Evolutionary conservation across 2,329 filamentous ascomycete species (phyloP).

Genomic region (Talaromyces sp.): DNA sequence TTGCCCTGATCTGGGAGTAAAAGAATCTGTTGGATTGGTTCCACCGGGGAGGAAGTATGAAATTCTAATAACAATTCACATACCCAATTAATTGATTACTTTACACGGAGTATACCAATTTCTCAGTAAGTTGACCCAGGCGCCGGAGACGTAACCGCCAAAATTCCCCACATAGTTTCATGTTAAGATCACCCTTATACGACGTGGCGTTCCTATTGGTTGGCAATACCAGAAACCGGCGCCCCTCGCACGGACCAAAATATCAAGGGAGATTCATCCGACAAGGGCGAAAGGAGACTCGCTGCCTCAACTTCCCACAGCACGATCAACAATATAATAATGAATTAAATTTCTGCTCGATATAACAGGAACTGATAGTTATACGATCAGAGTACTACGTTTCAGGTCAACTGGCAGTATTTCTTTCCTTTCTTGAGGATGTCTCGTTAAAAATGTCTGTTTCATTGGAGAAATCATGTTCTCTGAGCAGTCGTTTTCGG

Average conservation of each 20-base stretch:
- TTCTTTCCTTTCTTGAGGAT: neutral
- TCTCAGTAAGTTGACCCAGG: too few species aligned
- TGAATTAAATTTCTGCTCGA: neutral
- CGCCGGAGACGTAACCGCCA: too few species aligned
- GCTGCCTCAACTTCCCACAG: neutral
- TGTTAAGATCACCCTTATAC: too few species aligned
- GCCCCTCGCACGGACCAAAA: neutral
- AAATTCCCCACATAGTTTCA: too few species aligned
- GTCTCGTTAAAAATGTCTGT: neutral
- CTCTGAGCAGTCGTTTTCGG: neutral
- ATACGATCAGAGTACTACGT: neutral
- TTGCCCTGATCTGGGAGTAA: too few species aligned
- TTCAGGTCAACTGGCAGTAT: neutral
- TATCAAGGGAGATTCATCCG: neutral
- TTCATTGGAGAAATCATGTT: neutral
- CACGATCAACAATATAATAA: neutral
- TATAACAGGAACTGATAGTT: neutral
- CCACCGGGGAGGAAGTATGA: too few species aligned
- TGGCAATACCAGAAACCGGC: too few species aligned
- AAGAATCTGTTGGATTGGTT: too few species aligned
- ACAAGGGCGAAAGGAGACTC: neutral
- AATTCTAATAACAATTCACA: too few species aligned
- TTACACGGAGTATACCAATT: too few species aligned
- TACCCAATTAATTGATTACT: too few species aligned
- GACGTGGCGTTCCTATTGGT: too few species aligned